Conservation (phyloP, 164 flowering plant species). For the Annona cherimola region DNA sequence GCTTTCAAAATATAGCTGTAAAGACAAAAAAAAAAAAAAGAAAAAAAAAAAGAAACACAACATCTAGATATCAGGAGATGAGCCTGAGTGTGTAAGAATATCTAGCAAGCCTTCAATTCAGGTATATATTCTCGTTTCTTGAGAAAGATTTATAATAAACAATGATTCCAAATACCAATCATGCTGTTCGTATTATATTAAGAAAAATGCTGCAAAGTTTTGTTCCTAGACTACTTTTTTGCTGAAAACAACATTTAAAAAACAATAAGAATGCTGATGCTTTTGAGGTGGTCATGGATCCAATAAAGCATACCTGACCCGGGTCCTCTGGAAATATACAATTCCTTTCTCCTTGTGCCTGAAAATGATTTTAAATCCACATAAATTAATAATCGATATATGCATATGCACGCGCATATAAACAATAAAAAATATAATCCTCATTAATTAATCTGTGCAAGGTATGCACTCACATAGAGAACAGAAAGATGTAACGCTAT, state of each 20-base stretch:
- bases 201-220: conserved; percentile 26
- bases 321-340: conserved; percentile 85
- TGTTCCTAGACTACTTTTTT: conserved; percentile 17
- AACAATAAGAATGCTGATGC: conserved; percentile 7
- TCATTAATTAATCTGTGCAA: not conserved
- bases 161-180: conserved; percentile 10
- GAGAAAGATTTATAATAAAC: not conserved
- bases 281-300: conserved; percentile 44
- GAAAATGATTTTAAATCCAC: conserved; percentile 2
- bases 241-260: not conserved
- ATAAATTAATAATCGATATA: conserved; percentile 13
- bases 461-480: not conserved
- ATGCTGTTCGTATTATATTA: conserved; percentile 8
- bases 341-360: conserved; percentile 72
- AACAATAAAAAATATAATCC: not conserved
- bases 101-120: too few species aligned
- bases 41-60: too few species aligned
- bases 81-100: too few species aligned
- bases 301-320: conserved; percentile 82
- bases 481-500: too few species aligned
- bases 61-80: too few species aligned
- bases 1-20: too few species aligned
- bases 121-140: too few species aligned
- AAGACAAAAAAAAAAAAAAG: too few species aligned
- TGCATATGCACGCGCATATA: too few species aligned